A percentile compares a stretch with the other conserved stretches of the same genome.
Conservation (phyloP, 1,139 yeast genomes). For the Yamadazyma conglobata region DNA sequence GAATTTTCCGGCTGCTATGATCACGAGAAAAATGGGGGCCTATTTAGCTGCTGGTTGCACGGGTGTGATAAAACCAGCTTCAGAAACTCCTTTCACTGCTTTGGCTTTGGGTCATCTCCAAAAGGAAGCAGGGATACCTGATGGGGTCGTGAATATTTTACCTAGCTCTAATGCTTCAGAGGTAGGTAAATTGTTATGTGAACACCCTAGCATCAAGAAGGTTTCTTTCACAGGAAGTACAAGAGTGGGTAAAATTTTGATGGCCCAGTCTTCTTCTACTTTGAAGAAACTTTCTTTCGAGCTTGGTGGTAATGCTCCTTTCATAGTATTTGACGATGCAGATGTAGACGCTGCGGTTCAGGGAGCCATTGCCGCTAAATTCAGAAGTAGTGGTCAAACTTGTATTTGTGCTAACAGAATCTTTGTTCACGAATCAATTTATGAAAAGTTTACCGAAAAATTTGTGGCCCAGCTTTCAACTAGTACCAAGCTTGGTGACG, state of each 20-base stretch:
- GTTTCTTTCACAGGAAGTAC: conserved; percentile 93
- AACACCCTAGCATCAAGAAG: conserved; percentile 64
- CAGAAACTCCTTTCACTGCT: conserved; percentile 86
- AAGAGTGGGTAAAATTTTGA: conserved; percentile 71
- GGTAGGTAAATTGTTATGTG: conserved; percentile 69
- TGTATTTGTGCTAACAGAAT: conserved; percentile 87
- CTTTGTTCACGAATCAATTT: conserved; percentile 67
- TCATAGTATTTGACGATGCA: conserved; percentile 82
- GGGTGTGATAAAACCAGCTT: conserved; percentile 83
- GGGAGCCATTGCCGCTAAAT: conserved; percentile 62
- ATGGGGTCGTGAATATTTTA: conserved; percentile 74
- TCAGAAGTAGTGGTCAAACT: conserved; percentile 79
- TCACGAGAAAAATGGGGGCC: conserved; percentile 86
- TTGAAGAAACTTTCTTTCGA: conserved; percentile 84
- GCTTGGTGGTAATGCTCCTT: conserved; percentile 93
- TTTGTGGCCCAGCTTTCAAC: conserved; percentile 49
- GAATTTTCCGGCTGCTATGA: conserved; percentile 96
- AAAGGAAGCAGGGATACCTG: conserved; percentile 82
- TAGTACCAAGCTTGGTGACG: conserved; percentile 65
- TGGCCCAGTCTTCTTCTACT: conserved; percentile 73
- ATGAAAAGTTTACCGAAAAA: conserved; percentile 50
- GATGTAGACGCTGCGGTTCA: conserved; percentile 73
- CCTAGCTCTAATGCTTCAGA: conserved; percentile 53
- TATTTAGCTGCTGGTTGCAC: conserved; percentile 95
- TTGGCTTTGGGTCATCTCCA: conserved; percentile 73